These are phyloP conservation scores for Rhodotorula sp. DNA, from an alignment of 1,284 basidiomycete genomes.

Conservation along the genomic window DNA sequence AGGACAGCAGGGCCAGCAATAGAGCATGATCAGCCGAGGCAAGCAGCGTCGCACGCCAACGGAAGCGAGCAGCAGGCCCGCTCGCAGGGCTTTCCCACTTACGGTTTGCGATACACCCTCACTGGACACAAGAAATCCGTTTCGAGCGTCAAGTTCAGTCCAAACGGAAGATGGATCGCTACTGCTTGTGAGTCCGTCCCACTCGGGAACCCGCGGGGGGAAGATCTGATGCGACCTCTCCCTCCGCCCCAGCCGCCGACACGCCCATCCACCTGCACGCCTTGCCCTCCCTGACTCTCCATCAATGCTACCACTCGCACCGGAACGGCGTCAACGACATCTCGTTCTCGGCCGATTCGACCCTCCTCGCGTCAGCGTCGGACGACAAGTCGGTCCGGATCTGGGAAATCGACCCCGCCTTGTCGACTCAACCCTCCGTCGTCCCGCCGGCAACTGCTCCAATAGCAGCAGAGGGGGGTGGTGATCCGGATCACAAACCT, in stretches of 20 bases:
- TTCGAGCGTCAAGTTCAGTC: constrained; percentile 53
- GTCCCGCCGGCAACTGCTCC: neutral
- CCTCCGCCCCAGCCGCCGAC: constrained; percentile 41
- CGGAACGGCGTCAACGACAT: constrained; percentile 74
- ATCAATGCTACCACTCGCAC: constrained; percentile 27
- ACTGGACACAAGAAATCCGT: constrained; percentile 52
- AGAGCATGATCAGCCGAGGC: neutral
- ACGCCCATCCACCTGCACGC: constrained; percentile 33
- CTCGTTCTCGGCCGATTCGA: constrained; percentile 76
- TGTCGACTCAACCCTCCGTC: constrained; percentile 6
- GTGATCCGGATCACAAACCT: neutral
- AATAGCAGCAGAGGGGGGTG: neutral
- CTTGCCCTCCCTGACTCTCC: constrained; percentile 31
- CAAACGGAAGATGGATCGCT: constrained; percentile 51
- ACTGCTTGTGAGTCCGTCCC: constrained; percentile 48
- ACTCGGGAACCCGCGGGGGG: neutral
- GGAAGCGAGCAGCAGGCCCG: neutral
- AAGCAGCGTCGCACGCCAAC: too few species aligned
- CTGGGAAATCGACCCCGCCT: constrained; percentile 63
- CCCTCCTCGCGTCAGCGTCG: constrained; percentile 80
- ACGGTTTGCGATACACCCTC: constrained; percentile 49
- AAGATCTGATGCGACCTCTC: too few species aligned
- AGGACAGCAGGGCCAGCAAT: neutral
- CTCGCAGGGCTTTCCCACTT: constrained; percentile 6
- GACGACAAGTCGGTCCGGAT: constrained; percentile 82